Evolutionary conservation across 129 eudicot genomes (phyloP).

Genomic region (Cynara cardunculus): DNA sequence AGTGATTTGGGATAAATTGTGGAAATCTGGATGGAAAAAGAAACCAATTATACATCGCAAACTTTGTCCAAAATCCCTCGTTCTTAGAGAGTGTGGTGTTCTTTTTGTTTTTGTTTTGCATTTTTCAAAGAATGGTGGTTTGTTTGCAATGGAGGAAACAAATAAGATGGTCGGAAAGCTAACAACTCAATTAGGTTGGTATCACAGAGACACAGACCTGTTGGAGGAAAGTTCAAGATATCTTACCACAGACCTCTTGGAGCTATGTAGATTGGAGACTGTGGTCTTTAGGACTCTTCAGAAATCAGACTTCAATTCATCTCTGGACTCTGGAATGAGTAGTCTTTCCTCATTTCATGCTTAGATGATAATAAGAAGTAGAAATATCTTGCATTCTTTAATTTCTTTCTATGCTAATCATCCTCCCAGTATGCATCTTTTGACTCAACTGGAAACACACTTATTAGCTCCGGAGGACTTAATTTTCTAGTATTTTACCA

Average conservation of each 20-base stretch:
- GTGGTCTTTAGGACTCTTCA: no score
- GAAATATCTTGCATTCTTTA: no score
- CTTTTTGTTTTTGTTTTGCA: not conserved
- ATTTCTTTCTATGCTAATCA: no score
- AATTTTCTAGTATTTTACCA: no score
- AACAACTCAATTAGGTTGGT: not conserved
- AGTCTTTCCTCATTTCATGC: no score
- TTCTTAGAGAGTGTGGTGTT: not conserved
- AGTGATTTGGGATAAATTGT: not conserved
- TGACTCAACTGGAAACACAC: no score
- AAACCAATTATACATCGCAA: not conserved
- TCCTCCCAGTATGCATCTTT: no score
- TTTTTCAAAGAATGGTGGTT: conserved; percentile 1
- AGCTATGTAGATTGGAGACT: no score
- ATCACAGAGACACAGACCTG: not conserved
- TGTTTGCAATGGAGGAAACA: conserved; percentile 11
- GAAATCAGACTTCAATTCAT: no score
- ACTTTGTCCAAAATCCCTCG: conserved; percentile 7
- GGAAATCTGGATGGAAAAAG: conserved; percentile 14
- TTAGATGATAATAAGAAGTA: no score
- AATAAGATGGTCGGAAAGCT: not conserved
- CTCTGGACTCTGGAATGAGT: no score
- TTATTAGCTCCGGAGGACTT: not conserved
- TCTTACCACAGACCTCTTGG: no score
- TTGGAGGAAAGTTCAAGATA: not conserved